Evolutionary conservation across 257 asterid genomes (phyloP), one percentile per base, ranked within the genome.

Genomic region (Catharanthus roseus): DNA sequence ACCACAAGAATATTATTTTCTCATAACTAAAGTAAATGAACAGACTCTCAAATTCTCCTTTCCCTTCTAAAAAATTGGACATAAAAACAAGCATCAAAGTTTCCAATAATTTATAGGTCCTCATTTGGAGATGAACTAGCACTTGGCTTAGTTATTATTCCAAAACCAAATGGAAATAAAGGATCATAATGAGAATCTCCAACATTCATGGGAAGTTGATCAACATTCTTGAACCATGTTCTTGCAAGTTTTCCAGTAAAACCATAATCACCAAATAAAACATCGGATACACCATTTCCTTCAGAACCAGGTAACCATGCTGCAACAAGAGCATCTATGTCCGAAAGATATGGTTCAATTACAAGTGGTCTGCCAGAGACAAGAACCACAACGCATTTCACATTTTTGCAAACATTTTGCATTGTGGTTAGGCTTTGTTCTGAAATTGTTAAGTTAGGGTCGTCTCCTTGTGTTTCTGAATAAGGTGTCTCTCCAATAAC

Each of bases 301-400:
- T 87, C 92, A 11, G 85, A 69, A 53, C 92, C 92, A 1, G 89
- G 89, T 68, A 83, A 85, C 92, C 92, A 87, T 26, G 88, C 90
- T 9, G 88, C 88, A 60, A 87, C 90, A 21, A 87, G 79, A 18
- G 89, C 89, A 5, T 81, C 89, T 24, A 87, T 83, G 24, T 55
- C 58, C 21, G 79, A 68, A 53, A 87, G 67, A 64, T 80, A 79
- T 5, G 85, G 89, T 76, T 87, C 76, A 2, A 87, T 74, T 68
- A 82, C 82, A 9, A 87, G 63, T 3, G 92, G 90, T 9, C 90
- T 80, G 28, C 88, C 90, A 6, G 88, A 83, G 57, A 86, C 68
- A n/a, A 86, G 47, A 3, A 85, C 71, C 3, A 87, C 88, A 2
- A 81, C 88, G 67, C 92, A 85, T 71, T 77, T 81, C 36, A 83